Base-by-base conservation (phyloP, 768 basidiomycete species). In the Boletus patriciae region DNA sequence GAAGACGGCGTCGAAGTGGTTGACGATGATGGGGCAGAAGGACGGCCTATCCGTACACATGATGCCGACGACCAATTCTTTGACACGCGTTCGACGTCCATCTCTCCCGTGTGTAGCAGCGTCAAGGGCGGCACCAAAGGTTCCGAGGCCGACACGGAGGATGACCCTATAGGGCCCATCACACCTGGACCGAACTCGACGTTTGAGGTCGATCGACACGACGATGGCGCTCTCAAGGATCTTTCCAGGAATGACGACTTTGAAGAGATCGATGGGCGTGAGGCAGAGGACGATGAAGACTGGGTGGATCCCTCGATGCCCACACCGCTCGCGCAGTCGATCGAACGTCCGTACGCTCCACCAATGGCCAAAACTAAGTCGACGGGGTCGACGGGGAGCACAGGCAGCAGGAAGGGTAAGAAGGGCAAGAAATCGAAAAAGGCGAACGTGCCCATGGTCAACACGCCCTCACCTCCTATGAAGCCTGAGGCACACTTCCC, bases 231-330 rank as follows among this genome's bases (percentile, higher is more conserved):
- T 44, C 42, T 58, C 46, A 64, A 67, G 54, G 62, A 55, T 54
- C 70, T 72, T 55, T 70, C 69, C 25, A 66, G 55, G 60, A 66
- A 55, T 6, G 65, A 73, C 21, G 66, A 70, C 50, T 66, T 65
- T 45, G 67, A 61, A 40, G 62, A 70, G 64, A 68, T 67, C 21
- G 63, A 70, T 41, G 62, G 54, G 11, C 65, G 69, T 13, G 73
- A 72, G 8, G 69, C 66, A 15, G 73, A 68, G 12, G 74, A 76
- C 8, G 77, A 76, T 8, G 80, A 80, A 10, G 82, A 82, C 48
- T 92, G 90, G 90, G 80, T 89, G 10, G 87, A 88, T 48, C 85
- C 89, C 0, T 80, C 83, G 25, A 54, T 81, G 54, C 78, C 84
- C 6, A 70, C 76, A 3, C 70, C 73, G 7, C 64, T 71, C 29